Evolutionary conservation across 805 yeast species (phyloP).

Genomic region (Brettanomyces custersianus): DNA sequence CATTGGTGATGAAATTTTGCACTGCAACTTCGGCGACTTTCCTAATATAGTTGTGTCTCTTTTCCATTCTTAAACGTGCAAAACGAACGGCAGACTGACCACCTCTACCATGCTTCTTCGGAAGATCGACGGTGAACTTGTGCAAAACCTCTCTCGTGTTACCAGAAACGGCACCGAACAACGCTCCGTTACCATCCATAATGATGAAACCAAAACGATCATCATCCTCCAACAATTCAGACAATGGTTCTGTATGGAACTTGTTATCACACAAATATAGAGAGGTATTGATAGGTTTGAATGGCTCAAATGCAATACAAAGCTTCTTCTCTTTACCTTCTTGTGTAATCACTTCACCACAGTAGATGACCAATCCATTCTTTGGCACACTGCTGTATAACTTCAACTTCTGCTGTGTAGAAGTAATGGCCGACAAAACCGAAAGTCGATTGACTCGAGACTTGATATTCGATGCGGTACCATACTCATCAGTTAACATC

Average conservation of each 20-base stretch:
- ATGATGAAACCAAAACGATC: conserved; percentile 95
- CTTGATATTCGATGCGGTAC: conserved; percentile 96
- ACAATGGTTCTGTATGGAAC: conserved; percentile 94
- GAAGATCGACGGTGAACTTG: conserved; percentile 94
- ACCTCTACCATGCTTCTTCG: conserved; percentile 99
- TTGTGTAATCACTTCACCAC: conserved; percentile 96
- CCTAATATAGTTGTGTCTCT: conserved; percentile 96
- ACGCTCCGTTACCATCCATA: conserved; percentile 99
- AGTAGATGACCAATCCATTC: conserved; percentile 91
- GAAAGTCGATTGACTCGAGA: conserved; percentile 95
- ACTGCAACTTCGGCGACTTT: conserved; percentile 98
- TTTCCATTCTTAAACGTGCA: conserved; percentile 97
- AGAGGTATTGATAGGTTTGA: conserved; percentile 98
- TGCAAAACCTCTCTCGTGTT: conserved; percentile 94
- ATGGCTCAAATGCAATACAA: conserved; percentile 96
- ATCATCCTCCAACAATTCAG: conserved; percentile 90
- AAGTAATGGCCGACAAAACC: conserved; percentile 92
- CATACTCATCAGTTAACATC: conserved; percentile 96
- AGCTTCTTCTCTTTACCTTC: conserved; percentile 97
- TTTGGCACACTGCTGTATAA: conserved; percentile 83
- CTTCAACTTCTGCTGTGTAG: conserved; percentile 94
- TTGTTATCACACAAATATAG: conserved; percentile 93
- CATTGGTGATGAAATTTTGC: conserved; percentile 90
- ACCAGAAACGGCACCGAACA: conserved; percentile 92
- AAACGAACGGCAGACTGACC: conserved; percentile 99